Percentiles rank a stretch among this genome's conserved stretches.
phyloP scores from a whole-genome alignment of 768 basidiomycete genomes.

The Suillus subaureus region DNA sequence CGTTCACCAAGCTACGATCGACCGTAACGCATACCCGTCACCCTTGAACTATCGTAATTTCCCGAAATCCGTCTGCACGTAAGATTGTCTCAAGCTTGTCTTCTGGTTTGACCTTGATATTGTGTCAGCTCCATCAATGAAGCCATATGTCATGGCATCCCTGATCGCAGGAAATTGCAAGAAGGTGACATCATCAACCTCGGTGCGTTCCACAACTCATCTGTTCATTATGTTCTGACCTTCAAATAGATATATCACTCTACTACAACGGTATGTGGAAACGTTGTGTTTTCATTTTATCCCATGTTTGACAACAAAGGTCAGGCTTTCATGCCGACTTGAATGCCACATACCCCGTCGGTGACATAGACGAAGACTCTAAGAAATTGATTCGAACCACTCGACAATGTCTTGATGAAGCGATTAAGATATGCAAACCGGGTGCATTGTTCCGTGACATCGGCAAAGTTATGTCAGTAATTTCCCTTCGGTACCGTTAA shows the following conservation, averaged over 20 bases:
- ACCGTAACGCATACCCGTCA: conserved; percentile 91
- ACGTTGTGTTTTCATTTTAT: neutral
- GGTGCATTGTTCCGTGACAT: conserved; percentile 88
- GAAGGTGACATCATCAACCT: conserved; percentile 98
- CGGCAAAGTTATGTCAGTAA: conserved; percentile 81
- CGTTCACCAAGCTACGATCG: conserved; percentile 89
- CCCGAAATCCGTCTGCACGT: conserved; percentile 98
- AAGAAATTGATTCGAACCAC: conserved; percentile 80
- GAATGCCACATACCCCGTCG: conserved; percentile 92
- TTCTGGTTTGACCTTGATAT: conserved; percentile 10
- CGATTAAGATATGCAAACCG: conserved; percentile 93
- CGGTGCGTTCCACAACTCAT: conserved; percentile 45
- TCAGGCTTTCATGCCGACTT: conserved; percentile 90
- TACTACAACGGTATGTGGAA: conserved; percentile 67
- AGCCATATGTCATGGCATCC: conserved; percentile 96
- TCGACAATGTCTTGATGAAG: conserved; percentile 81
- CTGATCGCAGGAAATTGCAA: conserved; percentile 77
- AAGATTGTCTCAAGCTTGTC: conserved; percentile 36
- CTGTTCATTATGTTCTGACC: conserved; percentile 21
- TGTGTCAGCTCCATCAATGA: conserved; percentile 82
- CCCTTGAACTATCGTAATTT: conserved; percentile 89
- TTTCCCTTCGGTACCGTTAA: conserved; percentile 1
- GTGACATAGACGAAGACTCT: conserved; percentile 81
- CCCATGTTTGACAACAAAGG: conserved; percentile 3
- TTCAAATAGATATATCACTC: conserved; percentile 66